Conservation (phyloP, 2,329 filamentous ascomycete genomes). For the Cladosporium sphaerospermum region DNA sequence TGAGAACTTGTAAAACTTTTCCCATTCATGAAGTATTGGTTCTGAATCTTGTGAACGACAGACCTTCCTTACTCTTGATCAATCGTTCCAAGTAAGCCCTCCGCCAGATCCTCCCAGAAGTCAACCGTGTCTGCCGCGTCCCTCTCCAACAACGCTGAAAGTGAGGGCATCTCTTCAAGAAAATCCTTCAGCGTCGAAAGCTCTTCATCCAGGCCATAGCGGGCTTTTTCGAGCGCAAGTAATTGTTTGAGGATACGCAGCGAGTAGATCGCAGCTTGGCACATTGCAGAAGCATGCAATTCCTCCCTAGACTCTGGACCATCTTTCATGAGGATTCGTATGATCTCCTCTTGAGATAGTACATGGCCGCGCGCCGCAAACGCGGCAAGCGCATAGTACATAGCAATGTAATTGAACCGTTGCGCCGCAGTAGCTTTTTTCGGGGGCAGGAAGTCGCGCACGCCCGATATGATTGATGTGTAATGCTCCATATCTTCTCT, state of each 20-base stretch:
- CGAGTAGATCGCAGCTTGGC: slow-evolving; percentile 40
- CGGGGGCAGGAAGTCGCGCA: slow-evolving; percentile 9
- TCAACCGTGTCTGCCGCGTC: not conserved
- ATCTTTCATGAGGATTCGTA: slow-evolving; percentile 24
- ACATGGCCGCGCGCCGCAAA: slow-evolving; percentile 13
- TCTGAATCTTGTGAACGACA: not conserved
- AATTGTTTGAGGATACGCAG: slow-evolving; percentile 38
- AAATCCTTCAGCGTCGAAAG: not conserved
- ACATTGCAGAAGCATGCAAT: slow-evolving; percentile 35
- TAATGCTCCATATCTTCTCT: not conserved
- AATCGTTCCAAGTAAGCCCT: not conserved
- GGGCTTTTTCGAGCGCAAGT: slow-evolving; percentile 12
- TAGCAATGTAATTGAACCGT: slow-evolving; percentile 9
- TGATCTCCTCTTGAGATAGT: slow-evolving; percentile 18
- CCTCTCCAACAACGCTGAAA: slow-evolving; percentile 4
- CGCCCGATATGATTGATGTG: slow-evolving; percentile 5
- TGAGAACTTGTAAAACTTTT: too few relatives aligned
- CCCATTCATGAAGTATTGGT: not conserved
- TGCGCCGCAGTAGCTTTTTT: not conserved
- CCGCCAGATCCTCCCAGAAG: slow-evolving; percentile 6
- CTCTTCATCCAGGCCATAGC: not conserved
- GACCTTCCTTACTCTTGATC: not conserved
- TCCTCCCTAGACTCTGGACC: slow-evolving; percentile 32
- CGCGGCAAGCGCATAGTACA: slow-evolving; percentile 17
- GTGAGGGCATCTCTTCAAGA: slow-evolving; percentile 5